A percentile compares a stretch with the other conserved stretches of the same genome.
Evolutionary conservation across 305 asterid species (phyloP).

Genomic region (Nicotiana rustica): DNA sequence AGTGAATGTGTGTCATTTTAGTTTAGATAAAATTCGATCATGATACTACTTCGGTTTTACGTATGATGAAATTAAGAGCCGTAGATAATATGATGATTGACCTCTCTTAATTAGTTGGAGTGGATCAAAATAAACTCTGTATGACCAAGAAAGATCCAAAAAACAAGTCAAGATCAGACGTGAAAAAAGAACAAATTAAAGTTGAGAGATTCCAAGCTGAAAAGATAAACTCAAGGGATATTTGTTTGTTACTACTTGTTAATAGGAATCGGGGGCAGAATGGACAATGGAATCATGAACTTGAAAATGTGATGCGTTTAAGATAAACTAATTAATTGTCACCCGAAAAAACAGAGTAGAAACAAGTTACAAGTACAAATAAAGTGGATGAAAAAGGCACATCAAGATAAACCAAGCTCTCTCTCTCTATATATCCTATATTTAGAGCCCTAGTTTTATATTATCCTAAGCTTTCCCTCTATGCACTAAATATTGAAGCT

Average conservation of each 20-base stretch:
- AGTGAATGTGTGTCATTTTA: too few relatives aligned
- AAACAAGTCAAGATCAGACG: neutral
- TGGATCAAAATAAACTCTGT: neutral
- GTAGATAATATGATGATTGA: neutral
- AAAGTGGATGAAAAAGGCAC: constrained; percentile 27
- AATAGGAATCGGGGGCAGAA: neutral
- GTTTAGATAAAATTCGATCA: neutral
- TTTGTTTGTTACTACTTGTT: neutral
- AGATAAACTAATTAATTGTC: constrained; percentile 34
- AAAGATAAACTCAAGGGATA: neutral
- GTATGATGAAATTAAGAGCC: neutral
- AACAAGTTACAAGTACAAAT: constrained; percentile 33
- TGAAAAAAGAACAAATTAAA: neutral
- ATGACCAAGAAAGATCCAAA: neutral
- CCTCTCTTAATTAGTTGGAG: neutral
- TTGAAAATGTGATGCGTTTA: neutral
- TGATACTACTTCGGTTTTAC: neutral
- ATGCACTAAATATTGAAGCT: neutral
- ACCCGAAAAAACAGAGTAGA: constrained; percentile 29
- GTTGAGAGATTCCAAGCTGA: neutral
- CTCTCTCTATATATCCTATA: constrained; percentile 50
- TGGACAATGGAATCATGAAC: constrained; percentile 8
- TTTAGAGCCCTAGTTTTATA: constrained; percentile 22
- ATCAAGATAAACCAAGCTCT: constrained; percentile 39
- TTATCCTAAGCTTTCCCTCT: constrained; percentile 38